Conservation (phyloP, 176 grass and related monocot genomes). For the Avena eriantha region DNA sequence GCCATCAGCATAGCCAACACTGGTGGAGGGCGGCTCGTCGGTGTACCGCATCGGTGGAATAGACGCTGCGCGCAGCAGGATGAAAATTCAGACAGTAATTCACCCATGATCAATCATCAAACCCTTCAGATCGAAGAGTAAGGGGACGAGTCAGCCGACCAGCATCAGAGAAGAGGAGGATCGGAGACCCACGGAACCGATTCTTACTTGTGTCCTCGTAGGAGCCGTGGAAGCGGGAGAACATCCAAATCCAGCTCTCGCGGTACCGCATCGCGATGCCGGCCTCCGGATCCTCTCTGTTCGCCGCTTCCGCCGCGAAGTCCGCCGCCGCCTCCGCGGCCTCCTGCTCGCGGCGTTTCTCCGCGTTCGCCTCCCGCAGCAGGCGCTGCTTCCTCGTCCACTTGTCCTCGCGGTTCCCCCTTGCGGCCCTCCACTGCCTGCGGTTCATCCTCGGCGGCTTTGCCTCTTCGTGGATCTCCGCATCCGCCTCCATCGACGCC, state of each 20-base stretch:
- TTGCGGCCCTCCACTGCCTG: not conserved
- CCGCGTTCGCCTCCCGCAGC: not conserved
- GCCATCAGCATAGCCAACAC: not conserved
- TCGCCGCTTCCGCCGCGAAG: not conserved
- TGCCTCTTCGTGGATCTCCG: not conserved
- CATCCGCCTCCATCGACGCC: not conserved
- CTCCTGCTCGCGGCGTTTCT: not conserved
- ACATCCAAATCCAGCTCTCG: not conserved
- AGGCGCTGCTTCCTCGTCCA: not conserved
- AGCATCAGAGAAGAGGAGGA: not conserved
- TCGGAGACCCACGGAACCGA: not conserved
- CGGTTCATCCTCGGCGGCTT: conserved; percentile 1
- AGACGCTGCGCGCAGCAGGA: conserved; percentile 9
- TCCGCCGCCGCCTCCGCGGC: not conserved
- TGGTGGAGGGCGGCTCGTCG: not conserved
- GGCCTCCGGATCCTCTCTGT: not conserved
- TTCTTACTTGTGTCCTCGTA: conserved; percentile 3
- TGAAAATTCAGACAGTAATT: conserved; percentile 1
- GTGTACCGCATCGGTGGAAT: conserved; percentile 13
- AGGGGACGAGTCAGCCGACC: not conserved
- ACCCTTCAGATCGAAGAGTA: not conserved
- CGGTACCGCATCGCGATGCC: not conserved
- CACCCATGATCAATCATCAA: not conserved
- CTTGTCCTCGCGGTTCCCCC: conserved; percentile 4
- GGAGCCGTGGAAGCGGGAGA: not conserved